A percentile compares a stretch with the other conserved stretches of the same genome.
These are phyloP conservation scores for Tephrocybe sp. DNA, from an alignment of 768 basidiomycete genomes.

Conservation along the genomic window DNA sequence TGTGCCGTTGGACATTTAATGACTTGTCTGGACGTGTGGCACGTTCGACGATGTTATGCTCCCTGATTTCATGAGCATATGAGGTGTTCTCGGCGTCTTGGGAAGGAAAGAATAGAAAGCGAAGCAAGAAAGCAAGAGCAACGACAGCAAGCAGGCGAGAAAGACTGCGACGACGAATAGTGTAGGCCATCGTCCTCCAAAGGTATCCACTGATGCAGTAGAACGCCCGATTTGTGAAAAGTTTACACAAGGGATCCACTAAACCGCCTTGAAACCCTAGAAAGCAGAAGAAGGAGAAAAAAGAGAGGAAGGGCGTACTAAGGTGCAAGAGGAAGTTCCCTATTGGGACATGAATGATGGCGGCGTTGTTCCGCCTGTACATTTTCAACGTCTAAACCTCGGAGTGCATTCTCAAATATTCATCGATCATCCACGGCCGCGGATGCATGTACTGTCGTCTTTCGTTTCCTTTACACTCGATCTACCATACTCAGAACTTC, in stretches of 20 bases:
- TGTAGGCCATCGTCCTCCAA: constrained; percentile 31
- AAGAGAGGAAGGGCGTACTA: not conserved
- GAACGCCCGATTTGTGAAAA: too few species aligned
- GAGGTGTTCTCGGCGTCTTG: constrained; percentile 33
- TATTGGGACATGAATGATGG: not conserved
- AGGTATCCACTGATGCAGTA: not conserved
- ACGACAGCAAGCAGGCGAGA: constrained; percentile 40
- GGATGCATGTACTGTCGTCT: too few species aligned
- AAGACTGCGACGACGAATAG: constrained; percentile 50
- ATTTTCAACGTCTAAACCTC: too few species aligned
- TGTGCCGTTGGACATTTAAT: constrained; percentile 86
- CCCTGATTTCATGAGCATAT: constrained; percentile 45
- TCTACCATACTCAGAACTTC: too few species aligned
- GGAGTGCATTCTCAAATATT: too few species aligned
- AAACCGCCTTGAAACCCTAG: not conserved
- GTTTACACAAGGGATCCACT: too few species aligned
- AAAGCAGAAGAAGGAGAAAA: not conserved
- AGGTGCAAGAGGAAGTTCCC: not conserved
- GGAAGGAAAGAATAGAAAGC: constrained; percentile 36
- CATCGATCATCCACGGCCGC: too few species aligned
- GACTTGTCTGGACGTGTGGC: constrained; percentile 66
- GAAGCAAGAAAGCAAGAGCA: constrained; percentile 31
- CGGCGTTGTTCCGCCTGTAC: too few species aligned
- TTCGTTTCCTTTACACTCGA: too few species aligned
- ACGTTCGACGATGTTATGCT: constrained; percentile 55